Conservation (phyloP, 225 moss, liverwort and hornwort species). For the Pseudisothecium myosuroides region DNA sequence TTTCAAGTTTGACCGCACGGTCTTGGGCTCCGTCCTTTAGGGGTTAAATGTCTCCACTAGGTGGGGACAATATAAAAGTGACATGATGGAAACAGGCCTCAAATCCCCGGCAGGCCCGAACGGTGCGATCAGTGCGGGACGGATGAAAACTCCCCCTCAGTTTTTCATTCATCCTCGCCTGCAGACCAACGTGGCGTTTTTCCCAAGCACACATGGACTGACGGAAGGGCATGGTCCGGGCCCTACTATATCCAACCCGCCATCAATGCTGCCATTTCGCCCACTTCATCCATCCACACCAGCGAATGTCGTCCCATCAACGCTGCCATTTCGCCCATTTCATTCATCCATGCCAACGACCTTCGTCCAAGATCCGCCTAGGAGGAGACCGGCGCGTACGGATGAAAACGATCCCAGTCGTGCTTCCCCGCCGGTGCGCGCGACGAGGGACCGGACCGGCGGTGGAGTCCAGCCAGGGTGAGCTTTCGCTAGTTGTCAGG, state of each 20-base stretch:
- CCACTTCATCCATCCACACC: neutral
- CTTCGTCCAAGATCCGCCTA: neutral
- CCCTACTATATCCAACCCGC: constrained; percentile 30
- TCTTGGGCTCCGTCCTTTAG: too few relatives aligned
- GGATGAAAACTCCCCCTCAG: neutral
- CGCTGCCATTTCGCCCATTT: neutral
- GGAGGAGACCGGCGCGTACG: neutral
- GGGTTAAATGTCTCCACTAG: neutral
- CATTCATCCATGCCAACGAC: neutral
- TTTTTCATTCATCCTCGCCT: neutral
- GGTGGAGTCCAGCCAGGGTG: neutral
- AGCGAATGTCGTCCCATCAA: neutral
- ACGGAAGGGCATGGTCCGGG: neutral
- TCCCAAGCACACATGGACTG: neutral
- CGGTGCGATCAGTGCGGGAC: too few relatives aligned
- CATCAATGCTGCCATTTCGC: neutral
- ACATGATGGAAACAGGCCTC: neutral
- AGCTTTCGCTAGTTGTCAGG: neutral
- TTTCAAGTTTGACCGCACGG: neutral
- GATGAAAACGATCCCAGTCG: neutral
- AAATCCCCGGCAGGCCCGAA: neutral
- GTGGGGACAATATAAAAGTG: neutral
- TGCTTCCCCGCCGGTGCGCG: neutral
- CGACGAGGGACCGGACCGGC: neutral
- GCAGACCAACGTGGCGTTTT: neutral